phyloP scores from a whole-genome alignment of 1,284 basidiomycete species.

The Marasmius tenuissimus region DNA sequence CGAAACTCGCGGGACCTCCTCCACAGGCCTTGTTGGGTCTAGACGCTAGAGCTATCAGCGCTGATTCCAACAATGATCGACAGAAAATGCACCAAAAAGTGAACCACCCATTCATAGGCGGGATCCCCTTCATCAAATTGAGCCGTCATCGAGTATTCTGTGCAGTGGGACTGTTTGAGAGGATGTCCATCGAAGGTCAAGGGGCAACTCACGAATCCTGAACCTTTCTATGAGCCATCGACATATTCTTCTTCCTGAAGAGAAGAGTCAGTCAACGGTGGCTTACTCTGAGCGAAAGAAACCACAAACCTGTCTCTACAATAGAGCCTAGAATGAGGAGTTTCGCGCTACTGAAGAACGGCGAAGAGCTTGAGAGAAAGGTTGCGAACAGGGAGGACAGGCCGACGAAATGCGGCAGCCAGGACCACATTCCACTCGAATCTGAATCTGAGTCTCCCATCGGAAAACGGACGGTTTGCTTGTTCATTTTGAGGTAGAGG shows the following conservation, averaged over 20 bases:
- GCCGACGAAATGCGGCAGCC: constrained; percentile 10
- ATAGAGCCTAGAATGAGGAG: constrained; percentile 43
- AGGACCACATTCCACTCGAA: neutral
- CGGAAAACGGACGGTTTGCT: neutral
- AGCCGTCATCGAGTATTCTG: constrained; percentile 47
- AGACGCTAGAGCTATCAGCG: neutral
- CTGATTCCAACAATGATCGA: neutral
- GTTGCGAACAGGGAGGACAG: constrained; percentile 28
- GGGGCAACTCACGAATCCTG: constrained; percentile 36
- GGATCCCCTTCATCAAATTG: constrained; percentile 48
- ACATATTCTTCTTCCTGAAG: constrained; percentile 37
- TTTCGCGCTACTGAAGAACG: constrained; percentile 29
- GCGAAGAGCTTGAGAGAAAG: constrained; percentile 26
- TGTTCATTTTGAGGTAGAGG: neutral
- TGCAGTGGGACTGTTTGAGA: neutral
- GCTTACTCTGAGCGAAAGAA: neutral
- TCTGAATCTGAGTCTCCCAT: neutral
- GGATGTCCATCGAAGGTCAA: constrained; percentile 5
- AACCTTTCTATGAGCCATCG: constrained; percentile 44
- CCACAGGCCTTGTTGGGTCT: constrained; percentile 53
- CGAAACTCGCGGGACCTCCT: constrained; percentile 44
- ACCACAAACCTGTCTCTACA: constrained; percentile 32
- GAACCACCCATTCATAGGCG: constrained; percentile 48
- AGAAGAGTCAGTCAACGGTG: neutral
- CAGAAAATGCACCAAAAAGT: constrained; percentile 39